Base-by-base conservation (phyloP, 305 asterid genomes). In the Solanum hybrid region DNA sequence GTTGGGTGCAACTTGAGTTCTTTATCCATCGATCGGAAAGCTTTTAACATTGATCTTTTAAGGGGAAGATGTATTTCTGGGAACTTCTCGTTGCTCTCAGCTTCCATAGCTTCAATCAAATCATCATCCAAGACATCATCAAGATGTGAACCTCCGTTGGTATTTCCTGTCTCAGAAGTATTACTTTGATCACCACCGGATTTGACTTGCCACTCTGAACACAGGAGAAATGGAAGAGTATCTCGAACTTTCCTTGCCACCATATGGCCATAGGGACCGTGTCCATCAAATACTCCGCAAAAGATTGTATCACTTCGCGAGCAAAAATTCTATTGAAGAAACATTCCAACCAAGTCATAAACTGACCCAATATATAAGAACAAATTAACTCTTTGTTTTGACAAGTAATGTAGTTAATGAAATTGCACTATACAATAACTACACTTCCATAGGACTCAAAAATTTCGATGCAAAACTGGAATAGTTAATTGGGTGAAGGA, bases 1-100 rank as follows among this genome's bases (percentile, higher is more conserved):
- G 95, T 90, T 7, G 98, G 98, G 90, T 95, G 97, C 94, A 95
- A 85, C 92, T 95, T 97, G 84, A 97, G 95, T 90, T 96, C 99
- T 93, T 95, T 96, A 95, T 97, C 99, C 99, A 97, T 97, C 79
- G 95, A 91, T 92, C 93, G 93, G 91, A 94, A 97, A 46, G 99
- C 98, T 92, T 95, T 94, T 77, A 96, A 69, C 10, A 97, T 91
- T 22, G 99, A 94, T 89, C 92, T 93, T 94, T 96, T 97, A 87
- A 94, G 94, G 1, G 96, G 96, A 87, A 95, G 89, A 90, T 95
- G 94, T 89, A 91, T 89, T 91, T 96, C 98, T 0, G 99, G 99
- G 78, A 97, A 92, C 90, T 95, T 96, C 86, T 93, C 98, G 14
- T 77, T 87, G 14, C 93, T 96, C 93, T 96, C 99, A 6, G 91